Base-by-base conservation (phyloP, 2,329 filamentous ascomycete species). In the Diaporthe citriasiana region DNA sequence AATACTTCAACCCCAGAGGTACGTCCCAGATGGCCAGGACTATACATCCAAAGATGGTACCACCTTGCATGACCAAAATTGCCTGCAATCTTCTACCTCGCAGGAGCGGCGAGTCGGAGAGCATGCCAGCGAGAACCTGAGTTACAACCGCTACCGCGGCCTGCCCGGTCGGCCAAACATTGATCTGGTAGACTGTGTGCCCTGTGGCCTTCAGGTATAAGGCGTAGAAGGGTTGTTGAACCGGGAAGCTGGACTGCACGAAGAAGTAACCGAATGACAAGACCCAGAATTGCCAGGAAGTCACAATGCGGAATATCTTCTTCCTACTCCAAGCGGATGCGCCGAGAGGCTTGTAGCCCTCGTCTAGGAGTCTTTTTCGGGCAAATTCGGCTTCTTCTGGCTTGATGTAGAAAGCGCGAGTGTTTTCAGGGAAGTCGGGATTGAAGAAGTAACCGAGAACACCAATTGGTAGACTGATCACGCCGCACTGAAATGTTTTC, bases 381-480 rank as follows among this genome's bases (percentile, higher is more conserved):
- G 56, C 73, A 33, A 72, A 63, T 19, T 60, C 45, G 33, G 66
- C 68, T 50, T 75, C 74, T 38, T 75, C 71, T 22, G 50, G 65
- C 1, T 60, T 71, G 19, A 75, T 35, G 17, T 73, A 73, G 57
- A 75, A 75, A 1, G 74, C 74, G 8, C 71, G 65, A 2, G 74
- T 75, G 59, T 73, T 75, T 30, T 73, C 71, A 5, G 74, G 74
- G 35, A 75, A 75, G 38, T 73, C 74, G 12, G 74, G 71, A 30
- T 75, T 75, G 59, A 75, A 75, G 27, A 75, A 73, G 38, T 70
- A 75, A 1, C 77, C 77, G 0, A 77, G 6, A 3, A 78, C 71
- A 22, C 74, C 77, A 38, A 78, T 55, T 9, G 77, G 77, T 5
- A 78, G 71, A 19, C 70, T 75, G 50, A 78, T 77, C 25, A 77